Conservation (phyloP, 768 basidiomycete species). For the Macrolepiota dolichaula region DNA sequence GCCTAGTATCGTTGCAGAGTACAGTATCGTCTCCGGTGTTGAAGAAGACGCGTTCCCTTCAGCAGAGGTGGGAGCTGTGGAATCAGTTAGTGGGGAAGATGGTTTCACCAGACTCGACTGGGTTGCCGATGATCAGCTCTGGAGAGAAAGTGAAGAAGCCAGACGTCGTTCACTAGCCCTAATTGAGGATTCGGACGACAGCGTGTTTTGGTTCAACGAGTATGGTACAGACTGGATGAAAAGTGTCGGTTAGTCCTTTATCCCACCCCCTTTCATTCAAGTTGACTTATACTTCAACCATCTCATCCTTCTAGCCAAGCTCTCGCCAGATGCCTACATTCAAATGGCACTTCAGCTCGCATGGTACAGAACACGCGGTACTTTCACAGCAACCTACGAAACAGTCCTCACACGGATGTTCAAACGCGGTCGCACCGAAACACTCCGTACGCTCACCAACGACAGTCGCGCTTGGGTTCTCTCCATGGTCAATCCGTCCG, state of each 20-base stretch:
- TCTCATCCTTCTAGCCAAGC: constrained; percentile 27
- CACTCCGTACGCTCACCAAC: constrained; percentile 69
- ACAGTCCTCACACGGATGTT: constrained; percentile 88
- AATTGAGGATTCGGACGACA: constrained; percentile 78
- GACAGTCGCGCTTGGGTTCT: constrained; percentile 79
- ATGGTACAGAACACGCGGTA: constrained; percentile 75
- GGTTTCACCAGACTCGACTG: constrained; percentile 54
- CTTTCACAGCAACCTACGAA: constrained; percentile 89
- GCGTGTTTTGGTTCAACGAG: constrained; percentile 75
- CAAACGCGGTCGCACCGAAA: constrained; percentile 86
- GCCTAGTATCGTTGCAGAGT: constrained; percentile 84
- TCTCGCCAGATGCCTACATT: constrained; percentile 78
- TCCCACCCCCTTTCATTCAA: not conserved
- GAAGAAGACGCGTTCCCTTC: constrained; percentile 41
- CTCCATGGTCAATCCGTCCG: constrained; percentile 57
- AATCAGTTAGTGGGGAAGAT: not conserved
- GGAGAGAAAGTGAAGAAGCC: constrained; percentile 56
- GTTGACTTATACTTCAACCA: not conserved
- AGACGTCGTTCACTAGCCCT: constrained; percentile 51
- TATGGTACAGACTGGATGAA: constrained; percentile 91
- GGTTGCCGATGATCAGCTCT: constrained; percentile 60
- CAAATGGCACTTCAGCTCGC: constrained; percentile 93
- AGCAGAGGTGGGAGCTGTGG: not conserved
- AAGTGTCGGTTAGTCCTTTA: constrained; percentile 51
- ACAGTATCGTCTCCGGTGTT: constrained; percentile 68